Base-by-base conservation (phyloP, 2,329 filamentous ascomycete genomes). In the Neurospora sp. region DNA sequence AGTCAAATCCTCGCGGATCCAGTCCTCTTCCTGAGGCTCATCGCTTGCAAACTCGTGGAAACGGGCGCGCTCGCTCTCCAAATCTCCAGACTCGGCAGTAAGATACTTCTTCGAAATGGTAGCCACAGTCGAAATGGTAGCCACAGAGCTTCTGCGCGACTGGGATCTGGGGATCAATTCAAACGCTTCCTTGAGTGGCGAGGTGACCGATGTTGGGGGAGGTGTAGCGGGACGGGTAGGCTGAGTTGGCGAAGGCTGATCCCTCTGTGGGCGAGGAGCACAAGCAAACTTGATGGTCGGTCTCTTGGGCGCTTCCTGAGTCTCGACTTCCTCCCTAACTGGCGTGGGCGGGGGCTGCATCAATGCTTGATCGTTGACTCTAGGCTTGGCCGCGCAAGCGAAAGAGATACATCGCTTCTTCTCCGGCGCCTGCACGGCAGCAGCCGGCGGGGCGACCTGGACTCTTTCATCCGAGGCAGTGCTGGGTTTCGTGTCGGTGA, bases 1-100 rank as follows among this genome's bases (percentile, higher is more conserved):
- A 39, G 87, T 86, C 8, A 86, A 84, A 40, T 87, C 83, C 75
- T 92, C 90, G 17, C 83, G 83, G 38, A 96, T 92, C 96, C 96
- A 99, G 75, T 97, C 94, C 70, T 97, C 94, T 72, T 96, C 91
- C 70, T 92, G 88, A 52, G 91, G 85, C 70, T 89, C 86, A 67
- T 92, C 93, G 77, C 91, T 93, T 62, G 92, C 95, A 78, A 98
- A 98, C 76, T 97, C 95, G 78, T 97, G 92, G 77, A 97, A 98
- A 67, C 82, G 88, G 77, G 82, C 88, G 36, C 84, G 83, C 72
- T 90, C 87, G 52, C 82, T 82, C 43, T 82, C 80, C 62, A 88
- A 76, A 67, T 88, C 86, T 41, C 77, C 81, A 5, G 82, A 82
- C 70, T 83, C 80, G 17, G 84, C 86, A 8, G 82, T 83, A 15